A percentile compares a stretch with the other conserved stretches of the same genome.
These are phyloP conservation scores for Alternaria rosae DNA, from an alignment of 2,329 filamentous ascomycete genomes.

Conservation along the genomic window DNA sequence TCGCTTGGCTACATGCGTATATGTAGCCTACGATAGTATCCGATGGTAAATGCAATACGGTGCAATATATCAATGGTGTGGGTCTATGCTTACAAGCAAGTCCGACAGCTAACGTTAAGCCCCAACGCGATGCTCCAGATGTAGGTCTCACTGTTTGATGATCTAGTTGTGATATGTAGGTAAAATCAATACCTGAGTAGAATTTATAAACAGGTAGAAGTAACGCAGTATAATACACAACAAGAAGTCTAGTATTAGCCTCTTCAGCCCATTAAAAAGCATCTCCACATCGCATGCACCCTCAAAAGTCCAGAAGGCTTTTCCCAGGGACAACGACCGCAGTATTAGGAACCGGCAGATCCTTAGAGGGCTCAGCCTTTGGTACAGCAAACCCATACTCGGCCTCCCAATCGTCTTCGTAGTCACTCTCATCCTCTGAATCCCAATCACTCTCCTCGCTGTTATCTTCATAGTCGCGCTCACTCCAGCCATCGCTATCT, in stretches of 20 bases:
- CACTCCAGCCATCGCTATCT: slow-evolving; percentile 8
- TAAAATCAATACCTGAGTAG: background rate
- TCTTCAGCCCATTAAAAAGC: background rate
- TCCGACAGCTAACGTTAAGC: too few relatives aligned
- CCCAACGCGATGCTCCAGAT: background rate
- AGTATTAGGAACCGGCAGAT: background rate
- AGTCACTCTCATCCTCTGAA: slow-evolving; percentile 15
- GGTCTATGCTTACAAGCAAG: too few relatives aligned
- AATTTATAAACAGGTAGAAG: background rate
- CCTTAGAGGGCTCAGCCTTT: background rate
- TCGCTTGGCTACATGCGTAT: too few relatives aligned
- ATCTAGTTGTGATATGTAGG: background rate
- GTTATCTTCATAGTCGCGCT: slow-evolving; percentile 13
- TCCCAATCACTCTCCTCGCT: slow-evolving; percentile 15
- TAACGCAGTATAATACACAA: background rate
- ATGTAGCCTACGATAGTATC: too few relatives aligned
- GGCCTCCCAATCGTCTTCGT: slow-evolving; percentile 17
- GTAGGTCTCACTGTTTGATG: background rate
- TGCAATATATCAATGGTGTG: too few relatives aligned
- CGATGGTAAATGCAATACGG: too few relatives aligned
- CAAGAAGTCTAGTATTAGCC: background rate
- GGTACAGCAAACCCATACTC: slow-evolving; percentile 11
- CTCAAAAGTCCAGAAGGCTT: slow-evolving; percentile 11
- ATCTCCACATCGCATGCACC: background rate
- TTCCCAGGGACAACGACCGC: background rate